These are phyloP conservation scores for Vitellaria paradoxa DNA, from an alignment of 179 eudicot genomes.

Conservation along the genomic window DNA sequence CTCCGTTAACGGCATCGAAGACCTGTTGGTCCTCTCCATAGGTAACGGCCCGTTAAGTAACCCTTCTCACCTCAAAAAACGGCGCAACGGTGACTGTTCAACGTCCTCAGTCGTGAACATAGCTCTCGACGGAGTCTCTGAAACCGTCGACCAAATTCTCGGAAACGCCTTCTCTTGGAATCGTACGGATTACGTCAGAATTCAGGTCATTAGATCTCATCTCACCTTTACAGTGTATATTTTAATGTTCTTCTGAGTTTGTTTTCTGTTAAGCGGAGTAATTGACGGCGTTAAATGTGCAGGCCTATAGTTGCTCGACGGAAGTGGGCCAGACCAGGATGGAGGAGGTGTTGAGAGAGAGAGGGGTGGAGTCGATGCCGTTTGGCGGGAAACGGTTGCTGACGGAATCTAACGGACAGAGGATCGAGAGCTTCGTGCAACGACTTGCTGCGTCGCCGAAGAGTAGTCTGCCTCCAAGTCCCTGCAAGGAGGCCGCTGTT, in stretches of 20 bases:
- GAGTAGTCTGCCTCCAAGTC: slow-evolving; percentile 78
- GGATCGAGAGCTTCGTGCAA: slow-evolving; percentile 69
- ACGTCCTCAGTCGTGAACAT: slow-evolving; percentile 47
- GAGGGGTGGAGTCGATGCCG: slow-evolving; percentile 70
- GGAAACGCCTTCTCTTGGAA: slow-evolving; percentile 85
- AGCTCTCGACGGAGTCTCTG: slow-evolving; percentile 83
- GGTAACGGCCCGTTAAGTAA: slow-evolving; percentile 62
- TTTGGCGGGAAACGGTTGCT: slow-evolving; percentile 88
- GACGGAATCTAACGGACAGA: slow-evolving; percentile 72
- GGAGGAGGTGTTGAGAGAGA: slow-evolving; percentile 52
- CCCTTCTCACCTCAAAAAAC: slow-evolving; percentile 13
- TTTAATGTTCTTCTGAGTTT: not conserved
- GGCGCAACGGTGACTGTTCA: slow-evolving; percentile 43
- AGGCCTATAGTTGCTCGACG: slow-evolving; percentile 45
- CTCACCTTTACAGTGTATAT: not conserved
- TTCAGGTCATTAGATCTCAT: slow-evolving; percentile 55
- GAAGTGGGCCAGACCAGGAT: slow-evolving; percentile 12
- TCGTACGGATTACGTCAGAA: slow-evolving; percentile 66
- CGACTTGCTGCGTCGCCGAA: slow-evolving; percentile 59
- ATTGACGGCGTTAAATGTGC: slow-evolving; percentile 21
- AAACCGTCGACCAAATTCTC: slow-evolving; percentile 77
- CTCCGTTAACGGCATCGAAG: slow-evolving; percentile 74
- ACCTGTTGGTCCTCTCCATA: slow-evolving; percentile 66
- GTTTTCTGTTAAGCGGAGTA: not conserved
- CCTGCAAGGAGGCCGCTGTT: slow-evolving; percentile 66